Conservation (phyloP, 352 stramenopile species). For the Globisporangium carolinianum region DNA sequence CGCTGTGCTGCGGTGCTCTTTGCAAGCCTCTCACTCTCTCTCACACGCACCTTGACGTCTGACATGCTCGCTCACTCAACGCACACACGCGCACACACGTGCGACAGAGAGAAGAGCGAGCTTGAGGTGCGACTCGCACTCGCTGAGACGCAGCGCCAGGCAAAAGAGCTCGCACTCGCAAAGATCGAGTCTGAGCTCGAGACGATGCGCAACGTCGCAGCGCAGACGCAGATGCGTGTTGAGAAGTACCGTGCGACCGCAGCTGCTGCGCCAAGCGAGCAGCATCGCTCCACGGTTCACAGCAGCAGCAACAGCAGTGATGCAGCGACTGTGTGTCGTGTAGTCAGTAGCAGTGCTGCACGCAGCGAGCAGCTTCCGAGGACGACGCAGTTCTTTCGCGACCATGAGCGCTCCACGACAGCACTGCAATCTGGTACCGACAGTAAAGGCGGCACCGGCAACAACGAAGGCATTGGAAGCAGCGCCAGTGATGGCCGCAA, state of each 20-base stretch:
- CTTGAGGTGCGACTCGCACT: constrained; percentile 34
- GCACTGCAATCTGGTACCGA: background rate
- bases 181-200: constrained; percentile 26
- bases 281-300: no score
- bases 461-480: background rate
- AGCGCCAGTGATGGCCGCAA: background rate
- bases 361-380: background rate
- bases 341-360: background rate
- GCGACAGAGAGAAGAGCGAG: constrained; percentile 38
- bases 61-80: background rate
- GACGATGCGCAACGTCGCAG: constrained; percentile 33
- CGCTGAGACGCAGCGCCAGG: constrained; percentile 27
- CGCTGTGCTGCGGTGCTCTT: no score
- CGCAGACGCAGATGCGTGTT: constrained; percentile 30
- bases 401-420: background rate
- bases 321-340: no score
- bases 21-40: no score
- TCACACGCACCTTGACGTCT: no score
- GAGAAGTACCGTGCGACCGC: constrained; percentile 13
- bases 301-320: constrained; percentile 6
- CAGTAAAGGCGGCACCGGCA: no score
- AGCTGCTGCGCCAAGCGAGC: no score
- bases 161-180: constrained; percentile 27
- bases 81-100: background rate
- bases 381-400: constrained; percentile 4